phyloP scores from a whole-genome alignment of 768 basidiomycete genomes.

The Pisolithus orientalis region DNA sequence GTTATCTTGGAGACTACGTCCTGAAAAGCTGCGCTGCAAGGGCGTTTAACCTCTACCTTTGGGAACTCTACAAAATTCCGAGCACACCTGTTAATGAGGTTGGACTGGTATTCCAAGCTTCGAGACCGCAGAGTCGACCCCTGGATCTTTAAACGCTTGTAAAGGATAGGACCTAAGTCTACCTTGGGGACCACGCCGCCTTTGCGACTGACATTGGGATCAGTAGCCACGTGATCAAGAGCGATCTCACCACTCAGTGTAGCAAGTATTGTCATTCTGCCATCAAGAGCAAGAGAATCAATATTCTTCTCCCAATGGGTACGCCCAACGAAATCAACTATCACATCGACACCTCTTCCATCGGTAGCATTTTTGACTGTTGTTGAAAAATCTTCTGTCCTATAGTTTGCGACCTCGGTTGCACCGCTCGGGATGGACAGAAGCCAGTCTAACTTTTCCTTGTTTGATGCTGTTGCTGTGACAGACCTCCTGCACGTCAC shows the following conservation, averaged over 20 bases:
- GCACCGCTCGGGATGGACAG: slow-evolving; percentile 59
- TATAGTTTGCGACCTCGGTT: slow-evolving; percentile 80
- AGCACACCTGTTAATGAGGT: slow-evolving; percentile 54
- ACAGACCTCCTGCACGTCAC: slow-evolving; percentile 49
- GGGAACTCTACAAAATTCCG: background rate
- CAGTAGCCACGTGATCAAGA: slow-evolving; percentile 14
- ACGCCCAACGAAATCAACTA: slow-evolving; percentile 81
- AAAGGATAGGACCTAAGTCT: slow-evolving; percentile 62
- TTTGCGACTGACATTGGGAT: slow-evolving; percentile 21
- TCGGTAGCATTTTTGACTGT: slow-evolving; percentile 64
- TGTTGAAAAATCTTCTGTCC: slow-evolving; percentile 71
- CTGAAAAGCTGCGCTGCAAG: slow-evolving; percentile 39
- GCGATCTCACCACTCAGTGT: slow-evolving; percentile 53
- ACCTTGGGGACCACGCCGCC: slow-evolving; percentile 46
- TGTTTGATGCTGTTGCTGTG: slow-evolving; percentile 80
- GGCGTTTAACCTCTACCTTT: background rate
- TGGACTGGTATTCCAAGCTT: slow-evolving; percentile 66
- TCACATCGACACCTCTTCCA: slow-evolving; percentile 70
- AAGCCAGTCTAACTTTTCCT: slow-evolving; percentile 77
- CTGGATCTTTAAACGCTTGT: slow-evolving; percentile 82
- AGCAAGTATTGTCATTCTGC: slow-evolving; percentile 65
- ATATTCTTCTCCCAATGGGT: slow-evolving; percentile 73
- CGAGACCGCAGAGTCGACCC: slow-evolving; percentile 83
- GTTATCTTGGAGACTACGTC: slow-evolving; percentile 56
- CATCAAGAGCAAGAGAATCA: slow-evolving; percentile 62